These are phyloP conservation scores for Sugiyamaella smithiae DNA, from an alignment of 805 yeast species.

Conservation along the genomic window DNA sequence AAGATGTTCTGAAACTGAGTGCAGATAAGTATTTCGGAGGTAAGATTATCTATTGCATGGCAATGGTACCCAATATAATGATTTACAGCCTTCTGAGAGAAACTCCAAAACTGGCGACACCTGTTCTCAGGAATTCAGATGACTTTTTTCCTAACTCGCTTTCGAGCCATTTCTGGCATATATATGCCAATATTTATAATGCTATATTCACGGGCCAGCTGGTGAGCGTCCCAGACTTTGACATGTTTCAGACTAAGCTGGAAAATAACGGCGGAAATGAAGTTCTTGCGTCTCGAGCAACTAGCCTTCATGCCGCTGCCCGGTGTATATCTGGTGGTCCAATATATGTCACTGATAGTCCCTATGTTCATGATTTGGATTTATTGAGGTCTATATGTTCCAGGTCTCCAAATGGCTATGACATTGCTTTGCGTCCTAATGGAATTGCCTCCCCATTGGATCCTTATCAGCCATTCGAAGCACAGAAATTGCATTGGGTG, in stretches of 20 bases:
- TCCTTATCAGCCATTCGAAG: slow-evolving; percentile 19
- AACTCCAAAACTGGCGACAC: slow-evolving; percentile 13
- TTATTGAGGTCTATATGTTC: slow-evolving; percentile 18
- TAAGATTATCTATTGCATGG: slow-evolving; percentile 31
- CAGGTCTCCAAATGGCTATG: slow-evolving; percentile 5
- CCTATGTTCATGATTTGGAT: slow-evolving; percentile 23
- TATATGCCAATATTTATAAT: slow-evolving; percentile 29
- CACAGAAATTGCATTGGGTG: slow-evolving; percentile 13
- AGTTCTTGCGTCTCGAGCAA: slow-evolving; percentile 4
- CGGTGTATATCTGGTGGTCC: slow-evolving; percentile 34
- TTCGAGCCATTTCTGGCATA: slow-evolving; percentile 32
- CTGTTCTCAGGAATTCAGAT: slow-evolving; percentile 31
- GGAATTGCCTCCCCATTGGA: slow-evolving; percentile 17
- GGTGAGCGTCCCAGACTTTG: slow-evolving; percentile 30
- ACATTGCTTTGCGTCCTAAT: slow-evolving; percentile 15
- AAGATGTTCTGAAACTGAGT: slow-evolving; percentile 25
- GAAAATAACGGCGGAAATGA: slow-evolving; percentile 11
- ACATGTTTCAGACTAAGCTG: slow-evolving; percentile 31
- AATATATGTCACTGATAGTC: slow-evolving; percentile 30
- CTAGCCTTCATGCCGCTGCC: slow-evolving; percentile 31
- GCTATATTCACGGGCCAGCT: slow-evolving; percentile 25
- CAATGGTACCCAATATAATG: slow-evolving; percentile 28
- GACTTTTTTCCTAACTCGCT: slow-evolving; percentile 32
- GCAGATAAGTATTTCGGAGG: slow-evolving; percentile 25
- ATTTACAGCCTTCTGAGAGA: slow-evolving; percentile 12